Base-by-base conservation (phyloP, 768 basidiomycete species). In the Boletus sp. region DNA sequence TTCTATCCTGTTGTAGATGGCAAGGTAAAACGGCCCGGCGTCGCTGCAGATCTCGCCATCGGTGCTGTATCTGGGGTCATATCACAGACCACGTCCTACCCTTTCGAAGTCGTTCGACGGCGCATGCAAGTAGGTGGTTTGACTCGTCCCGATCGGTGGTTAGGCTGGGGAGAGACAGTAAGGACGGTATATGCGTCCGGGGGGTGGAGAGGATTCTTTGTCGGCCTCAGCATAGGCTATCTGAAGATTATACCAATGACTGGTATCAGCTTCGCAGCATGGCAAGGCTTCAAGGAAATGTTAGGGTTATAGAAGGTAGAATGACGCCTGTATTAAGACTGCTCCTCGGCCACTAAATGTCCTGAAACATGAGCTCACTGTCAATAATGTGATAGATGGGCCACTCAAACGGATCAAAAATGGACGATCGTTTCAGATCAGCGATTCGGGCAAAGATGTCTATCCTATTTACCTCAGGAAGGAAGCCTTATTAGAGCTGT, bases 221-320 rank as follows among this genome's bases (percentile, higher is more conserved):
- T 97, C 32, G 96, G 96, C 1, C 75, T 98, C 59, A 83, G 86
- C 54, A 90, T 98, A 63, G 96, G 96, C 2, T 97, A 92, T 74
- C 64, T 98, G 53, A 98, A 98, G 79, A 85, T 96, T 41, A 83
- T 97, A 56, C 96, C 96, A 12, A 96, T 98, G 94, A 96, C 88
- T 24, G 92, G 94, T 55, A 88, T 96, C 55, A 91, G 89, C 71
- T 96, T 87, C 65, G 80, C 92, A 10, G 89, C 88, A n/a, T 97
- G 94, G 94, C 90, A 94, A 70, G 57, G 62, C 12, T 68, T 70
- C 58, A 75, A 69, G 52, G 59, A 64, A 30, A 42, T 62, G 45
- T 28, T 74, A 18, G 74, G 58, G 4, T 33, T 73, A 46, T 74
- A 72, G 64, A 57, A 47, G 44, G 32, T 58, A 54, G 56, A 59